Evolutionary conservation across 768 basidiomycete species (phyloP).

Genomic region (Mycena rosella): DNA sequence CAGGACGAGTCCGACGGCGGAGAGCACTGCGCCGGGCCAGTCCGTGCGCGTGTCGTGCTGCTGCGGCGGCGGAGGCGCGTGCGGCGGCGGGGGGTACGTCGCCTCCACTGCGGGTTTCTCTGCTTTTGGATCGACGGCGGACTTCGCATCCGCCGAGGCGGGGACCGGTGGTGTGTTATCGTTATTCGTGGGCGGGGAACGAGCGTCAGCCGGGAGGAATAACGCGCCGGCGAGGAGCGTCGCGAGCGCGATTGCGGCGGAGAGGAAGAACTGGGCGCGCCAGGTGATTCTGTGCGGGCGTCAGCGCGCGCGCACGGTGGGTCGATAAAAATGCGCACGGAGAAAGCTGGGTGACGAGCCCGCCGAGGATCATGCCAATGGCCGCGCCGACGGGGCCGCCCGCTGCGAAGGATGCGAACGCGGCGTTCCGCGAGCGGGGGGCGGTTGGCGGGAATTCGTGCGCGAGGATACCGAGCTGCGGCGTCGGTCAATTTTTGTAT

Average conservation of each 20-base stretch:
- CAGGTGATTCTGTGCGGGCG: slow-evolving; percentile 63
- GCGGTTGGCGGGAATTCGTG: slow-evolving; percentile 75
- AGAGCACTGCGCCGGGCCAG: slow-evolving; percentile 79
- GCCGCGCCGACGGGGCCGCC: slow-evolving; percentile 88
- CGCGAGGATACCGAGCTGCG: slow-evolving; percentile 84
- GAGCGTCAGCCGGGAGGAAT: slow-evolving; percentile 72
- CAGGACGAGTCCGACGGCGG: slow-evolving; percentile 74
- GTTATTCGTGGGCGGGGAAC: slow-evolving; percentile 29
- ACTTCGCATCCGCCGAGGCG: no score
- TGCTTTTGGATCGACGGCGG: no score
- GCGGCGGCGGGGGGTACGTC: no score
- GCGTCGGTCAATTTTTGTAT: no score
- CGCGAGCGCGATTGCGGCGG: slow-evolving; percentile 67
- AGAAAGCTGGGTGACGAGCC: slow-evolving; percentile 72
- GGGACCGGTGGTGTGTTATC: no score
- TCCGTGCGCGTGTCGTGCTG: slow-evolving; percentile 66
- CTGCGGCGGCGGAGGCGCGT: neutral
- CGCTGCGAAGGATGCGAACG: slow-evolving; percentile 87
- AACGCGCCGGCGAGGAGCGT: slow-evolving; percentile 66
- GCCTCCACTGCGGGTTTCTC: no score
- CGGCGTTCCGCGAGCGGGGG: slow-evolving; percentile 69
- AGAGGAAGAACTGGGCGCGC: slow-evolving; percentile 73
- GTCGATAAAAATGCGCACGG: slow-evolving; percentile 46
- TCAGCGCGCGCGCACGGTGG: neutral
- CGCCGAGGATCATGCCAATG: slow-evolving; percentile 78